Conservation (phyloP, 2,329 filamentous ascomycete genomes). For the Exophiala calicioides region DNA sequence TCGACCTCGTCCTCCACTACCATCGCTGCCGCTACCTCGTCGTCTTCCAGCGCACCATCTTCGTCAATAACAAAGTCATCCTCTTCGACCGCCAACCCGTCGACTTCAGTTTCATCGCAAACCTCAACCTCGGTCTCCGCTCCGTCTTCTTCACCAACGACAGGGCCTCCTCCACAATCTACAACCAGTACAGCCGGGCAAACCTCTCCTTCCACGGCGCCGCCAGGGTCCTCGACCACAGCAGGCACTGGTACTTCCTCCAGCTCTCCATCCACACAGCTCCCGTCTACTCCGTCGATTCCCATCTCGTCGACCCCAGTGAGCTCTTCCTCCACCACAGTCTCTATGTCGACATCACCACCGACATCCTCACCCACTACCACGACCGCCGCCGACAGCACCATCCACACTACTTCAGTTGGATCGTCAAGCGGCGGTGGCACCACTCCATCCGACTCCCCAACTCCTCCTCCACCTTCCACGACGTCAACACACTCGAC, state of each 20-base stretch:
- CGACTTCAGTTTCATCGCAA: too few species aligned
- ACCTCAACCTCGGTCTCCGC: too few species aligned
- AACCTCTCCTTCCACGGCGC: too few species aligned
- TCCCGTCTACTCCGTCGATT: neutral
- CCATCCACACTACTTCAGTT: neutral
- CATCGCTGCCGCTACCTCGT: neutral
- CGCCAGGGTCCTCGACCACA: neutral
- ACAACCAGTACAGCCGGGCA: neutral
- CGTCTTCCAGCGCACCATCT: constrained; percentile 62
- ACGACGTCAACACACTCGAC: constrained; percentile 3
- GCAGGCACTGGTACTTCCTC: neutral
- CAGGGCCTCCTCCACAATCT: neutral
- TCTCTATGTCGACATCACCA: neutral
- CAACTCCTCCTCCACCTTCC: constrained; percentile 1
- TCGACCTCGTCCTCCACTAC: constrained; percentile 54
- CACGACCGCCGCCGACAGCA: neutral
- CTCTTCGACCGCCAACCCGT: neutral
- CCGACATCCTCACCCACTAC: neutral
- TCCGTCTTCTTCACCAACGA: neutral
- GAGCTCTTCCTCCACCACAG: neutral
- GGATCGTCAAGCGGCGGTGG: too few species aligned
- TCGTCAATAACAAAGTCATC: neutral
- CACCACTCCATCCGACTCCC: constrained; percentile 1
- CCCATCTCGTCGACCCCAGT: neutral
- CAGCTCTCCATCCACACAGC: neutral